A percentile compares a stretch with the other conserved stretches of the same genome.
These are phyloP conservation scores for Kwoniella bestiolae DNA, from an alignment of 768 basidiomycete species.

Conservation along the genomic window DNA sequence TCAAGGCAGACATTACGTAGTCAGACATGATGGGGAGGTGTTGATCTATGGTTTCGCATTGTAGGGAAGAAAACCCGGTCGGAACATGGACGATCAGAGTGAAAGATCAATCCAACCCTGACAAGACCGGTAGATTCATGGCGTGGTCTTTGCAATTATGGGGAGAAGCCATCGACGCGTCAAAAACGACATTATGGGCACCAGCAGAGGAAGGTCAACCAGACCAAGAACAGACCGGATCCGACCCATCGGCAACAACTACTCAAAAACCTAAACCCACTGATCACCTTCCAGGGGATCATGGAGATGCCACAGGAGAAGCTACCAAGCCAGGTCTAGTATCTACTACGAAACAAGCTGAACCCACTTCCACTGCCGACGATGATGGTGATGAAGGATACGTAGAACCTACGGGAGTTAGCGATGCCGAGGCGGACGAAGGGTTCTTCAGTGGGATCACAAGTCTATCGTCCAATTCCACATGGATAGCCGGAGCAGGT, in stretches of 20 bases:
- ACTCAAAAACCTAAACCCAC: conserved; percentile 84
- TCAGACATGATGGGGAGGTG: too few species aligned
- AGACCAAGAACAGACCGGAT: conserved; percentile 56
- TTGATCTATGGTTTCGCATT: conserved; percentile 14
- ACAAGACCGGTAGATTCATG: conserved; percentile 70
- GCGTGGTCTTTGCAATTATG: conserved; percentile 93
- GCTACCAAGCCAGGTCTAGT: conserved; percentile 67
- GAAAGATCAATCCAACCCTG: conserved; percentile 71
- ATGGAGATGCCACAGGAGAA: conserved; percentile 78
- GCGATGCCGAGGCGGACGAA: conserved; percentile 43
- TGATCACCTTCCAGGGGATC: conserved; percentile 81
- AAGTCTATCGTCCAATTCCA: conserved; percentile 64
- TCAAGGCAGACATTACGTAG: neutral
- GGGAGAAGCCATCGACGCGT: conserved; percentile 80
- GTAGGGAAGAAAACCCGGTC: conserved; percentile 87
- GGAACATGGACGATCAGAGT: conserved; percentile 90
- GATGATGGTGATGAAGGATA: conserved; percentile 50
- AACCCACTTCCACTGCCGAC: conserved; percentile 11
- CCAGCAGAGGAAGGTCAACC: conserved; percentile 55
- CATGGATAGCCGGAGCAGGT: conserved; percentile 89
- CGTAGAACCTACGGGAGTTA: conserved; percentile 35
- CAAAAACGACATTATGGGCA: conserved; percentile 66
- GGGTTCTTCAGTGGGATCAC: conserved; percentile 53
- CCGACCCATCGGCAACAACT: conserved; percentile 58
- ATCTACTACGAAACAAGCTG: conserved; percentile 22